Evolutionary conservation across 441 rosid genomes (phyloP).

Genomic region (Aleurites moluccanus): DNA sequence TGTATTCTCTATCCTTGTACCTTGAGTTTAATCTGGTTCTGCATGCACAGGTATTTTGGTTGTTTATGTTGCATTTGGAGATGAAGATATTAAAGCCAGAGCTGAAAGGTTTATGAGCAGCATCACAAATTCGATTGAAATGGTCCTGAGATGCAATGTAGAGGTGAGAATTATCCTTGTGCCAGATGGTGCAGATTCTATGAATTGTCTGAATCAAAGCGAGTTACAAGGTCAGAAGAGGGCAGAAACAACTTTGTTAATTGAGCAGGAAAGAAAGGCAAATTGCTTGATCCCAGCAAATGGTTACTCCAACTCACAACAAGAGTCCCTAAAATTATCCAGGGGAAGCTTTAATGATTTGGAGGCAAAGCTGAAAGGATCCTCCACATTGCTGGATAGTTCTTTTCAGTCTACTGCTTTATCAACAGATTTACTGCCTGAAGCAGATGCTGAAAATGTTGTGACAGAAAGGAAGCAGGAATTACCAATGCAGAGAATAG

Average conservation of each 20-base stretch:
- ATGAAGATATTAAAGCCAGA: conserved; percentile 68
- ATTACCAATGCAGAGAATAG: conserved; percentile 83
- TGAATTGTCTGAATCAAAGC: conserved; percentile 29
- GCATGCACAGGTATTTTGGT: conserved; percentile 79
- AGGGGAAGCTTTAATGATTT: conserved; percentile 45
- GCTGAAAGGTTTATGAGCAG: conserved; percentile 96
- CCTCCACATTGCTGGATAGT: conserved; percentile 26
- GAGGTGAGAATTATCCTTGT: conserved; percentile 80
- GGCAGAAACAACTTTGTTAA: conserved; percentile 30
- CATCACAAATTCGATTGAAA: conserved; percentile 88
- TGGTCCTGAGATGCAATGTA: conserved; percentile 69
- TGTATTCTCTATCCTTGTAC: background rate
- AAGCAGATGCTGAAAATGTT: conserved; percentile 36
- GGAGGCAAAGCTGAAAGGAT: conserved; percentile 38
- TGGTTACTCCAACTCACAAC: conserved; percentile 39
- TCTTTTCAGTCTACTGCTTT: conserved; percentile 32
- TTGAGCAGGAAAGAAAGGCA: conserved; percentile 39
- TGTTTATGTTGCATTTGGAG: conserved; percentile 73
- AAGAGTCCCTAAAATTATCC: conserved; percentile 38
- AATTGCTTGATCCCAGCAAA: conserved; percentile 23
- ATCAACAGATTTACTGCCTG: conserved; percentile 39
- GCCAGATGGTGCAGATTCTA: conserved; percentile 48
- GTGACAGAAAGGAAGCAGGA: conserved; percentile 49
- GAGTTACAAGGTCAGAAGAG: conserved; percentile 35
- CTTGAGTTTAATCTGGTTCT: conserved; percentile 21